Evolutionary conservation across 495 filamentous ascomycete genomes (phyloP).

Genomic region (Choiromyces venosus): DNA sequence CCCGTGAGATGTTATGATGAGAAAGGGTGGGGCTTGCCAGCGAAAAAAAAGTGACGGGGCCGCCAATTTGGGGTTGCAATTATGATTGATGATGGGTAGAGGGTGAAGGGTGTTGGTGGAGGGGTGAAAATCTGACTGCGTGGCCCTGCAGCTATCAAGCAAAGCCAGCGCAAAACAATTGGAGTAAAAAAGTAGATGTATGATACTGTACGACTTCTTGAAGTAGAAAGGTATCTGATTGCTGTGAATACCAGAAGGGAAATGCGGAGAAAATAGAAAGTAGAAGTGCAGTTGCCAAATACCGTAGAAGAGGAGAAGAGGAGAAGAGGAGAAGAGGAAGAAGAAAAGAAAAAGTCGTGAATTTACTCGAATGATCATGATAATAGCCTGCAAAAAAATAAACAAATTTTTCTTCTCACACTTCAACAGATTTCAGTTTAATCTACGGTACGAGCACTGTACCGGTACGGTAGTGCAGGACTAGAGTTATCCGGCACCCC

Average conservation of each 20-base stretch:
- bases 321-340: too few species aligned
- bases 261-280: neutral
- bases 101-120: constrained; percentile 4
- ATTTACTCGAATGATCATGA: neutral
- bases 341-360: neutral
- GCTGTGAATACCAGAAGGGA: neutral
- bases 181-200: neutral
- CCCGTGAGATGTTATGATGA: neutral
- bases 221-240: neutral
- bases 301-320: too few species aligned
- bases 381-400: neutral
- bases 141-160: constrained; percentile 23
- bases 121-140: constrained; percentile 24
- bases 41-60: constrained; percentile 3
- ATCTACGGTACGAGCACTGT: neutral
- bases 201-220: constrained; percentile 2
- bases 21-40: neutral
- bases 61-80: neutral
- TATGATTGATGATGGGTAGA: constrained; percentile 14
- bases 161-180: constrained; percentile 1
- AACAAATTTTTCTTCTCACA: neutral
- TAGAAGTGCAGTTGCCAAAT: neutral
- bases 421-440: neutral
- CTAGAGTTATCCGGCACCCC: neutral
- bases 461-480: too few species aligned